phyloP scores from a whole-genome alignment of 2,329 filamentous ascomycete genomes.

The Emergomyces africanus region DNA sequence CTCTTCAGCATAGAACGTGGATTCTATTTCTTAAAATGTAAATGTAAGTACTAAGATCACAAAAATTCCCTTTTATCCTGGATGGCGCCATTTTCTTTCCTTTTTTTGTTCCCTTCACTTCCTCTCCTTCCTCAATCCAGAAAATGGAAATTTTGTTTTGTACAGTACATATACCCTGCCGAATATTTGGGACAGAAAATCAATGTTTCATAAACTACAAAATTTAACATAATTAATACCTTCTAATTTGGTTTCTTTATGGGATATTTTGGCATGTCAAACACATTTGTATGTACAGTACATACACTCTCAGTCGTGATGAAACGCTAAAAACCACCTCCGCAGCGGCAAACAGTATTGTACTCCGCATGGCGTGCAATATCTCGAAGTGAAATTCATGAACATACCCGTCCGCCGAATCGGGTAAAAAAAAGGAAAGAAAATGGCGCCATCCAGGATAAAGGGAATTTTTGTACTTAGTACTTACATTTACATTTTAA shows the following conservation, averaged over 20 bases:
- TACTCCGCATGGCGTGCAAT: no score
- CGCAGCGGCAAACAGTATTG: no score
- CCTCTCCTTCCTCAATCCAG: neutral
- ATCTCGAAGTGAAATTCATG: no score
- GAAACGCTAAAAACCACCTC: neutral
- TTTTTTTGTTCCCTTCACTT: neutral
- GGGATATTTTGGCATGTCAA: neutral
- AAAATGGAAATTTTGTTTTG: neutral
- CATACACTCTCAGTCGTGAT: neutral
- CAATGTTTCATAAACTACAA: neutral
- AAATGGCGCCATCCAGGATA: accelerated
- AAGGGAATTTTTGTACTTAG: neutral
- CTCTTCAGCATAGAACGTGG: neutral
- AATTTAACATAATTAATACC: neutral
- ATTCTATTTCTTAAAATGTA: neutral
- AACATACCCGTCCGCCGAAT: neutral
- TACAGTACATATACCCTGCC: neutral
- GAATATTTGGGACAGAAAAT: neutral
- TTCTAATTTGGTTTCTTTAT: neutral
- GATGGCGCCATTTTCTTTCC: neutral
- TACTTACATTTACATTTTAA: neutral
- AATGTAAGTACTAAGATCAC: no score
- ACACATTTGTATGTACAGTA: no score
- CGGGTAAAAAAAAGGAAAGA: neutral
- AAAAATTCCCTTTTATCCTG: neutral